Evolutionary conservation across 2,329 filamentous ascomycete species (phyloP).

Genomic region (Talaromyces islandicus): DNA sequence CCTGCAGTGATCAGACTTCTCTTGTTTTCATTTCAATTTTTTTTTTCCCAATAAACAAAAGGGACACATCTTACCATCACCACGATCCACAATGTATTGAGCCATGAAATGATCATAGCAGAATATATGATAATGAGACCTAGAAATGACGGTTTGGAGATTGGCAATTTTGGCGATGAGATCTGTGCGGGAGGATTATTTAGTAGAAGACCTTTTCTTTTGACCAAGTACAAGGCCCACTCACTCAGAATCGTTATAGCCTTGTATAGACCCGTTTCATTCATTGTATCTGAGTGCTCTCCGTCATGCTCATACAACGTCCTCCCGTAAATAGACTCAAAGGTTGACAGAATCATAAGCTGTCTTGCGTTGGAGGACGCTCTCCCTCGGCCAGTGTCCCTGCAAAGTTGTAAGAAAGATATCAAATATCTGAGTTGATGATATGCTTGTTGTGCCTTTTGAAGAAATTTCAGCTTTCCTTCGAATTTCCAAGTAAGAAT

Average conservation of each 20-base stretch:
- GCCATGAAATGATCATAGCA: background rate
- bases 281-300: background rate
- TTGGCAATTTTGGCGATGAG: background rate
- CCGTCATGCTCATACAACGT: background rate
- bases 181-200: background rate
- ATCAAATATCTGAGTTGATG: background rate
- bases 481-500: background rate
- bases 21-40: too few species aligned
- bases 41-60: too few species aligned
- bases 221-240: background rate
- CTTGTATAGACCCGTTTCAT: background rate
- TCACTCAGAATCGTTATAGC: background rate
- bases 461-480: background rate
- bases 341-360: background rate
- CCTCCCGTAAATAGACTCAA: background rate
- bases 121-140: background rate
- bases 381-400: background rate
- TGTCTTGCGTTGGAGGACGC: background rate
- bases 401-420: background rate
- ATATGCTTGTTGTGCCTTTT: background rate
- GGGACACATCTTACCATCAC: background rate
- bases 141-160: background rate
- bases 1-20: too few species aligned
- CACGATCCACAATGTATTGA: too few species aligned
- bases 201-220: background rate